Percentiles rank a stretch among this genome's conserved stretches.
Conservation (phyloP, 2,329 filamentous ascomycete genomes). For the Arachnopeziza araneosa region DNA sequence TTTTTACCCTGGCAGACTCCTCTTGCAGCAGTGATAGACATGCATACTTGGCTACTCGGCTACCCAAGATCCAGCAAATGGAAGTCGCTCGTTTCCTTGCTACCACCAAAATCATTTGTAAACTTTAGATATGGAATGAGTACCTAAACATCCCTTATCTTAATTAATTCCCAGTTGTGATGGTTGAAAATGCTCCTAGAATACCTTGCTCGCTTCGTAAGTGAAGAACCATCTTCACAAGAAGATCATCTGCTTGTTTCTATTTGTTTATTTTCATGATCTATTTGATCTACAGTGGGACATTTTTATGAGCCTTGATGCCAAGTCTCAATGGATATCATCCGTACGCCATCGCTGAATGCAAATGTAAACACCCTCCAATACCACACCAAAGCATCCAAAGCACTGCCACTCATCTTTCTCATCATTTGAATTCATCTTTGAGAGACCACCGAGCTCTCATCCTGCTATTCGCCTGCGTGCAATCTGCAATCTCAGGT, state of each 20-base stretch:
- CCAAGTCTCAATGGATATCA: background rate
- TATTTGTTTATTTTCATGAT: background rate
- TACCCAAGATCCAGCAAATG: too few relatives aligned
- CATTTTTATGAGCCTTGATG: background rate
- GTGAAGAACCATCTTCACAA: background rate
- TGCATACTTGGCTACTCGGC: too few relatives aligned
- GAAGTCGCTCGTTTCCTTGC: too few relatives aligned
- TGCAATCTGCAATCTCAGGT: constrained; percentile 68
- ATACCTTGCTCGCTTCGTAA: background rate
- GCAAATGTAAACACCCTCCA: background rate
- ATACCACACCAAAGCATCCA: background rate
- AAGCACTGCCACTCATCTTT: background rate
- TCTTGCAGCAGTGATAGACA: too few relatives aligned
- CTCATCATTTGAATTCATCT: constrained; percentile 30
- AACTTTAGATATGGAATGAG: too few relatives aligned
- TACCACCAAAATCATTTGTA: too few relatives aligned
- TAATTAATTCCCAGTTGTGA: too few relatives aligned
- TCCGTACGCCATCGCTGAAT: constrained; percentile 15
- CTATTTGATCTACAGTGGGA: background rate
- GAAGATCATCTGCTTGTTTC: background rate
- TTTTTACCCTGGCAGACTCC: too few relatives aligned
- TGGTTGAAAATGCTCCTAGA: too few relatives aligned
- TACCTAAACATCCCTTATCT: too few relatives aligned
- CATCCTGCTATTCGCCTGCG: constrained; percentile 31
- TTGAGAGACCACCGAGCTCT: constrained; percentile 30